Base-by-base conservation (phyloP, 768 basidiomycete species). In the Boletus sensibilis region DNA sequence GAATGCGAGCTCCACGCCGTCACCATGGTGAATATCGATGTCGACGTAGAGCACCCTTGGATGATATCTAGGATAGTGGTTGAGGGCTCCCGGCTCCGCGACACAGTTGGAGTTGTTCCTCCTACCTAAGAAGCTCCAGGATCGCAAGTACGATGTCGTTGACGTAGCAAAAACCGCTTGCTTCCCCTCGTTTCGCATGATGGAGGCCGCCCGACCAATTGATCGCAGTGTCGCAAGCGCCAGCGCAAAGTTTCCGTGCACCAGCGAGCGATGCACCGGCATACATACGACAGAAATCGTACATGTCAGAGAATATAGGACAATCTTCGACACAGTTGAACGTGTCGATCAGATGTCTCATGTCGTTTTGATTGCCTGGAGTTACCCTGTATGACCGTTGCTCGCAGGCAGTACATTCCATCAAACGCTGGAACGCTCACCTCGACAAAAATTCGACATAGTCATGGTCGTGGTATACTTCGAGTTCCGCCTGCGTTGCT, bases 141-240 rank as follows among this genome's bases (percentile, higher is more conserved):
- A 99, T 97, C 0, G 88, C 94, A 1, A 99, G 79, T 1, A 98
- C 95, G 39, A 96, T 94, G 68, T 98, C 95, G 69, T 99, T 99
- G 21, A 98, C 84, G 70, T 98, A 99, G 74, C 96, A 99, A 71
- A 99, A 99, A 2, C 96, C 96, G 66, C 94, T 98, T 9, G 97
- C 95, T 75, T 98, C 96, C 0, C 92, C 91, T 59, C 95, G 89
- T 76, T 98, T 98, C 2, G 96, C 97, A 65, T 99, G 97, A 73
- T 99, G 97, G 20, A 99, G 80, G 0, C 97, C 97, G 1, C 97
- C 97, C 21, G 94, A 94, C 97, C 97, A 99, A 68, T 98, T 98
- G 64, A 99, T 93, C 0, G 97, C 97, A 41, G 96, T 98, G 73
- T 99, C 97, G 18, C 94, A 93, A 2, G 86, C 69, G 1, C 92